These are phyloP conservation scores for Penicillium diatomitis DNA, from an alignment of 495 filamentous ascomycete genomes.

Conservation along the genomic window DNA sequence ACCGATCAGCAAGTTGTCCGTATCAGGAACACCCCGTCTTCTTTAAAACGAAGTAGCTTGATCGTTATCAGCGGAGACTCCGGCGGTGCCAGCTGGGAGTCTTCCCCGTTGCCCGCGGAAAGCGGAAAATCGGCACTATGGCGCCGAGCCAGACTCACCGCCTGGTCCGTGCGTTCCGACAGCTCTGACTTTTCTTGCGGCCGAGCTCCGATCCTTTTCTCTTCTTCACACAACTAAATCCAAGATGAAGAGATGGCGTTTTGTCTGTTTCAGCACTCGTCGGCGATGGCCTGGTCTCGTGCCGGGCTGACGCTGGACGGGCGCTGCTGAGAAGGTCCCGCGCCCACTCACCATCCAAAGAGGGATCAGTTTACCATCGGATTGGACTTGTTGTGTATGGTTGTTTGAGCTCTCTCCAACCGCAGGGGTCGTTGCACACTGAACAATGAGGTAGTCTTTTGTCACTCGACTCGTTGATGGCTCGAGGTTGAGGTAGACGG, in stretches of 20 bases:
- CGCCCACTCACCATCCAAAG: conserved; percentile 39
- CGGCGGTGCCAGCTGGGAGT: conserved; percentile 12
- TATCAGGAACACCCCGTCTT: conserved; percentile 17
- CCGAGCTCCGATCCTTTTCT: conserved; percentile 16
- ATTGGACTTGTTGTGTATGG: conserved; percentile 38
- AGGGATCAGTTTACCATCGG: conserved; percentile 35
- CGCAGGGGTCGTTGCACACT: neutral
- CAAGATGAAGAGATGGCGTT: conserved; percentile 45
- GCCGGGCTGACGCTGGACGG: conserved; percentile 28
- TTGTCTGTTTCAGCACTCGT: conserved; percentile 39
- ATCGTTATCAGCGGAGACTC: neutral
- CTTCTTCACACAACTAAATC: conserved; percentile 47
- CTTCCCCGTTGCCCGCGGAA: conserved; percentile 37
- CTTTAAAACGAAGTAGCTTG: conserved; percentile 7
- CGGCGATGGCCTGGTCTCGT: conserved; percentile 18
- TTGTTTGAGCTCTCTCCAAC: neutral
- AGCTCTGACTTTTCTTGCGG: conserved; percentile 7
- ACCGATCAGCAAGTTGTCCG: neutral
- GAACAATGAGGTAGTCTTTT: too few species aligned
- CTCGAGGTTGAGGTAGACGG: too few species aligned
- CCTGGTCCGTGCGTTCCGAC: conserved; percentile 17
- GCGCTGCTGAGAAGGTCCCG: conserved; percentile 44
- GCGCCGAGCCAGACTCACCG: conserved; percentile 17
- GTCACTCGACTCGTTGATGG: too few species aligned
- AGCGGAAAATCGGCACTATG: conserved; percentile 23